Evolutionary conservation across 352 stramenopile genomes (phyloP).

Genomic region (Phytophthora fragariaefolia): DNA sequence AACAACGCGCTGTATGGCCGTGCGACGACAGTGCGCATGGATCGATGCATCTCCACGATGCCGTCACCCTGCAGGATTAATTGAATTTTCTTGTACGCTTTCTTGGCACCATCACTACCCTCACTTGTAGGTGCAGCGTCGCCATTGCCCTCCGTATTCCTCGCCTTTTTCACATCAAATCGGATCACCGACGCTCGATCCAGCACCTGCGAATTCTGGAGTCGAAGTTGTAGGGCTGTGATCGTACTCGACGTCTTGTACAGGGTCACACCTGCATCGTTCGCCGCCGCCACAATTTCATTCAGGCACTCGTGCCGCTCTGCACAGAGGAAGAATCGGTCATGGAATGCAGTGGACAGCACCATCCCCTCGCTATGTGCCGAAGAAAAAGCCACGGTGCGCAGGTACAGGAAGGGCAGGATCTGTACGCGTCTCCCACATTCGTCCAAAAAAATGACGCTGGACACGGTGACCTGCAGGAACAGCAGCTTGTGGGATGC

Average conservation of each 20-base stretch:
- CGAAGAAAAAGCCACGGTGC: constrained; percentile 46
- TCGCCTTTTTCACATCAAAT: constrained; percentile 70
- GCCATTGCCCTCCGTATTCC: constrained; percentile 19
- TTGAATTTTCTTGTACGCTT: constrained; percentile 58
- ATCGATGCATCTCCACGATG: constrained; percentile 72
- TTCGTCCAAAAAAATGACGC: constrained; percentile 65
- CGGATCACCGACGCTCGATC: constrained; percentile 63
- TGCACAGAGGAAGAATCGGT: constrained; percentile 71
- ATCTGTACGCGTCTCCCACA: constrained; percentile 45
- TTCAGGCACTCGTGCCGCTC: constrained; percentile 66
- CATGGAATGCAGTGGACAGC: constrained; percentile 64
- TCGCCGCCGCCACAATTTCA: constrained; percentile 57
- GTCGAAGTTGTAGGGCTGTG: constrained; percentile 58
- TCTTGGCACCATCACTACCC: constrained; percentile 39
- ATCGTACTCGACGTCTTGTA: constrained; percentile 46
- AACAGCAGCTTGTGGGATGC: constrained; percentile 59
- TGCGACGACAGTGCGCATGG: constrained; percentile 58
- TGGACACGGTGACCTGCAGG: constrained; percentile 55
- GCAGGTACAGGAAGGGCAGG: constrained; percentile 67
- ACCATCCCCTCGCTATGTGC: constrained; percentile 65
- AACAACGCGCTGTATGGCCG: constrained; percentile 64
- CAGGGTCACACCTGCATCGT: constrained; percentile 51
- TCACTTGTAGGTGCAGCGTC: constrained; percentile 27
- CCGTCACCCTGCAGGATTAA: constrained; percentile 67
- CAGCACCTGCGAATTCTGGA: constrained; percentile 64